Conservation (phyloP, 441 rosid genomes). For the Pelargonium australe region DNA sequence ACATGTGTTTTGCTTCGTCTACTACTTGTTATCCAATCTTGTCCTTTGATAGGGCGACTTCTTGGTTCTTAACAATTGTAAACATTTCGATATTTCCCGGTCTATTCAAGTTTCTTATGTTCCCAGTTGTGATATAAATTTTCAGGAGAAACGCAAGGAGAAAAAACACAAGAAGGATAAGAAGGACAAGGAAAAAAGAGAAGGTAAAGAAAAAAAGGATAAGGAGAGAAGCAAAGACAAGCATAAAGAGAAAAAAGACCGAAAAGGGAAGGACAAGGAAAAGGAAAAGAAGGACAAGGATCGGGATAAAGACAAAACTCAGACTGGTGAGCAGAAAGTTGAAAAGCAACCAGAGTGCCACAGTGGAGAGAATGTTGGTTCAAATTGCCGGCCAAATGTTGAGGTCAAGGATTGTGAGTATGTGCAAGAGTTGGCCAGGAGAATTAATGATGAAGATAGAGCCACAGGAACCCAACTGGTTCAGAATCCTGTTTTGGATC, state of each 20-base stretch:
- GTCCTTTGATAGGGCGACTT: not conserved
- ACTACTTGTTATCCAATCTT: not conserved
- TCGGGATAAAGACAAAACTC: constrained; percentile 30
- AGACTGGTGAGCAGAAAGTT: constrained; percentile 19
- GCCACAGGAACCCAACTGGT: constrained; percentile 46
- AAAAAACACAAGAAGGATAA: constrained; percentile 53
- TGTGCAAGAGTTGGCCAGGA: constrained; percentile 47
- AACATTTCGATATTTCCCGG: not conserved
- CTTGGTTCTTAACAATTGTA: not conserved
- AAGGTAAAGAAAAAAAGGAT: constrained; percentile 45
- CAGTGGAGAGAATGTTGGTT: constrained; percentile 30
- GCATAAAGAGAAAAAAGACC: constrained; percentile 42
- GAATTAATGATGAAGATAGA: constrained; percentile 43
- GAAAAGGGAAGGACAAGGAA: constrained; percentile 35
- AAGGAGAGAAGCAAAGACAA: constrained; percentile 51
- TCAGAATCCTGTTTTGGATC: constrained; percentile 27
- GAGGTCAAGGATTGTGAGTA: constrained; percentile 36
- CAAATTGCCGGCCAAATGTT: constrained; percentile 25
- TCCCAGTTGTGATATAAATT: not conserved
- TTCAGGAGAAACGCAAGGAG: constrained; percentile 57
- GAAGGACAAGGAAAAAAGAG: constrained; percentile 44
- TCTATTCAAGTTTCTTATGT: not conserved
- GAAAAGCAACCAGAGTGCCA: constrained; percentile 24
- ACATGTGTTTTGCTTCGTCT: not conserved
- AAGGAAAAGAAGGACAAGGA: constrained; percentile 31